These are phyloP conservation scores for Globisporangium uncinulatum DNA, from an alignment of 352 stramenopile species.

Conservation along the genomic window DNA sequence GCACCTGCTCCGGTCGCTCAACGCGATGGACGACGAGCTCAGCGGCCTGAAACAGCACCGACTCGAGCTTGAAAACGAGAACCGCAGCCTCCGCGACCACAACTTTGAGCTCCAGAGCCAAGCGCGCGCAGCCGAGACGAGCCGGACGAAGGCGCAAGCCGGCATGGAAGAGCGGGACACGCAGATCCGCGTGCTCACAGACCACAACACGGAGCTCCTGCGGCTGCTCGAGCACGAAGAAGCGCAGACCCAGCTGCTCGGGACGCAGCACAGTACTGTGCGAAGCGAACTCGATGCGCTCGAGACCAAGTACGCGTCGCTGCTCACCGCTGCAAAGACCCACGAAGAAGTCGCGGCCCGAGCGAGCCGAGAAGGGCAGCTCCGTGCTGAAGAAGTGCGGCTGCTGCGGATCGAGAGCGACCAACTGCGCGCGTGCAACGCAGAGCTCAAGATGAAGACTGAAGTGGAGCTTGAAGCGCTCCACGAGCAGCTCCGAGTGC, in stretches of 20 bases:
- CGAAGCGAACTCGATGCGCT: slow-evolving; percentile 82
- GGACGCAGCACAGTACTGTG: slow-evolving; percentile 43
- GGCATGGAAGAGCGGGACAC: slow-evolving; percentile 88
- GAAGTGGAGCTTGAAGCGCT: slow-evolving; percentile 94
- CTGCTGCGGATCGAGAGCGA: slow-evolving; percentile 87
- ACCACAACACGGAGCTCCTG: slow-evolving; percentile 95
- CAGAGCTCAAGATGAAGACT: slow-evolving; percentile 93
- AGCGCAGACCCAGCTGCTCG: slow-evolving; percentile 68
- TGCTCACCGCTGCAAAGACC: slow-evolving; percentile 90
- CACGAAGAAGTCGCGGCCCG: slow-evolving; percentile 90
- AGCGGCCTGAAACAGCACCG: slow-evolving; percentile 49
- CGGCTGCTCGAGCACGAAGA: slow-evolving; percentile 94
- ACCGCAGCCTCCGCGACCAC: slow-evolving; percentile 83
- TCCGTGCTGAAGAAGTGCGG: slow-evolving; percentile 93
- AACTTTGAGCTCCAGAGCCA: slow-evolving; percentile 93
- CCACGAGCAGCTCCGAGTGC: slow-evolving; percentile 93
- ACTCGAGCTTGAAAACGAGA: slow-evolving; percentile 87
- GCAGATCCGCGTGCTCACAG: slow-evolving; percentile 91
- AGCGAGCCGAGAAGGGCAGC: slow-evolving; percentile 87
- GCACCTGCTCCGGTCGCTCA: slow-evolving; percentile 82
- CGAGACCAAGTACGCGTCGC: slow-evolving; percentile 81
- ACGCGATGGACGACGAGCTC: slow-evolving; percentile 83
- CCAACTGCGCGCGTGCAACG: slow-evolving; percentile 90
- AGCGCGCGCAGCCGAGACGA: slow-evolving; percentile 80
- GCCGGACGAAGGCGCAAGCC: slow-evolving; percentile 66